These are phyloP conservation scores for Bruguiera hainesii DNA, from an alignment of 441 rosid genomes.

Conservation along the genomic window DNA sequence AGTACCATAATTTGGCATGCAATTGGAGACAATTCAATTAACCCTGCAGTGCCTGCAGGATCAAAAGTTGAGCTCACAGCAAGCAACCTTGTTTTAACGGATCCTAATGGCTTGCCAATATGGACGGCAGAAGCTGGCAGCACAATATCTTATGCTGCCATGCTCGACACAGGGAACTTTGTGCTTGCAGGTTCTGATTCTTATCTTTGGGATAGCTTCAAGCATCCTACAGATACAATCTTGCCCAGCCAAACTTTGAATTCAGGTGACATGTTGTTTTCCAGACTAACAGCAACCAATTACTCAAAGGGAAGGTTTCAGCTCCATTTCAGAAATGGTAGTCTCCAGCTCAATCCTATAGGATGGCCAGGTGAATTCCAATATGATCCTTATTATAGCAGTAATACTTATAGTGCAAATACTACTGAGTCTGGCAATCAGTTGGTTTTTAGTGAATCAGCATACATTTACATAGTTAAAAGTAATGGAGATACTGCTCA, in stretches of 20 bases:
- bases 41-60: neutral
- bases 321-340: slow-evolving; percentile 17
- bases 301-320: slow-evolving; percentile 19
- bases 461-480: neutral
- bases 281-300: slow-evolving; percentile 16
- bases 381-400: slow-evolving; percentile 4
- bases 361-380: slow-evolving; percentile 7
- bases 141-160: neutral
- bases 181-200: slow-evolving; percentile 11
- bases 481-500: neutral
- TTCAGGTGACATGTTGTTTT: neutral
- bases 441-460: slow-evolving; percentile 15
- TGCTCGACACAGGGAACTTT: slow-evolving; percentile 22
- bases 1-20: slow-evolving; percentile 19
- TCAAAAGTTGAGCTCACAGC: slow-evolving; percentile 9
- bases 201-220: slow-evolving; percentile 21
- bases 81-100: slow-evolving; percentile 2
- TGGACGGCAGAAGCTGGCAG: neutral
- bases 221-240: slow-evolving; percentile 20
- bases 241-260: slow-evolving; percentile 15
- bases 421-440: neutral
- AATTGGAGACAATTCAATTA: slow-evolving; percentile 2
- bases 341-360: slow-evolving; percentile 15
- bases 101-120: slow-evolving; percentile 8
- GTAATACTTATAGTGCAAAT: neutral